These are phyloP conservation scores for Lotus japonicus DNA, from an alignment of 306 rosid species.

Conservation along the genomic window DNA sequence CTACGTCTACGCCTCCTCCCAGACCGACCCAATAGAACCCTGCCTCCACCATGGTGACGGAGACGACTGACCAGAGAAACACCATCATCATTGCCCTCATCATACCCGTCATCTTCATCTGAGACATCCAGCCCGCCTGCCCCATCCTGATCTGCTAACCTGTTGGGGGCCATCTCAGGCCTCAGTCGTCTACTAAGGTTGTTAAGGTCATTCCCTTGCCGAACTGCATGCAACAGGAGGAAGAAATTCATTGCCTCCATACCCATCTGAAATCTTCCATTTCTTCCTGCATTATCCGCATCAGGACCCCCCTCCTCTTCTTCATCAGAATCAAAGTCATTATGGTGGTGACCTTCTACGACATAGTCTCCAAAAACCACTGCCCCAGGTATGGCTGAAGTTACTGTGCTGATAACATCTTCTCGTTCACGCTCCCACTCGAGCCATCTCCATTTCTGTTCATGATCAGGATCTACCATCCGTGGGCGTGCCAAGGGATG, in stretches of 20 bases:
- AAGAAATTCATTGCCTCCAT: conserved; percentile 82
- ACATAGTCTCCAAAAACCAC: conserved; percentile 92
- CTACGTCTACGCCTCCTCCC: conserved; percentile 80
- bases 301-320: conserved; percentile 59
- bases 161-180: conserved; percentile 43
- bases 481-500: conserved; percentile 88
- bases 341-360: conserved; percentile 63
- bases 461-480: conserved; percentile 73
- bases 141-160: conserved; percentile 32
- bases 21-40: conserved; percentile 64
- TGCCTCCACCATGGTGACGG: conserved; percentile 57
- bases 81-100: conserved; percentile 37
- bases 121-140: conserved; percentile 39
- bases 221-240: conserved; percentile 80
- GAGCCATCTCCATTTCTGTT: conserved; percentile 95
- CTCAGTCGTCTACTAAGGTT: conserved; percentile 45
- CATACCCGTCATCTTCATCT: conserved; percentile 43
- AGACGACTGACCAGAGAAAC: conserved; percentile 73
- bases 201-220: conserved; percentile 51
- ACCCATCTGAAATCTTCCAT: conserved; percentile 59
- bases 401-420: conserved; percentile 93
- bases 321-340: conserved; percentile 52
- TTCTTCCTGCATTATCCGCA: conserved; percentile 46
- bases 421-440: conserved; percentile 90
- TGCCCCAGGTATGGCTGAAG: conserved; percentile 89